Evolutionary conservation across 495 filamentous ascomycete genomes (phyloP).

Genomic region (Xylaria flabelliformis): DNA sequence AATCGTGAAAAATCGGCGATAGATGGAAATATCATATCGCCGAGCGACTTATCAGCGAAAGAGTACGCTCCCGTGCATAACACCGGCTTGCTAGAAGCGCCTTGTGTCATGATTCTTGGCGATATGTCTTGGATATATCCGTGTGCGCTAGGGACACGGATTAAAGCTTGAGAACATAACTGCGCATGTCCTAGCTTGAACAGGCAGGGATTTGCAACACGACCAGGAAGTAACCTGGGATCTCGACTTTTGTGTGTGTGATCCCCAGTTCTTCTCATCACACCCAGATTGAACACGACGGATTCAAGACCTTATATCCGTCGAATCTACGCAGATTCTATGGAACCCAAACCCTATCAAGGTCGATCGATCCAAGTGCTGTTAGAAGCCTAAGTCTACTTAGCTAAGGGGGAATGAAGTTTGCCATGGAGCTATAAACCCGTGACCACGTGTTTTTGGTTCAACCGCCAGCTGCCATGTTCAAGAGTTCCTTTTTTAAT

Average conservation of each 20-base stretch:
- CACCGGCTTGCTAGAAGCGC: neutral
- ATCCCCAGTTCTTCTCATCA: neutral
- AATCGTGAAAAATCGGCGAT: neutral
- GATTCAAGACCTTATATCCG: slow-evolving; percentile 18
- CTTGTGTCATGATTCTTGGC: neutral
- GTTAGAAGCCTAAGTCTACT: neutral
- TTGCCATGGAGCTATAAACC: neutral
- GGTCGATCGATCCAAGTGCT: neutral
- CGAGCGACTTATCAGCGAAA: neutral
- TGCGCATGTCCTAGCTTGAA: neutral
- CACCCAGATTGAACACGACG: neutral
- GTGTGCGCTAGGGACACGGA: neutral
- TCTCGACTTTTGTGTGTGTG: neutral
- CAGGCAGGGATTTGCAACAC: neutral
- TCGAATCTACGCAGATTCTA: neutral
- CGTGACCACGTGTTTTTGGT: neutral
- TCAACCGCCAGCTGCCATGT: neutral
- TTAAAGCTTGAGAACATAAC: neutral
- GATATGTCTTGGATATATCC: neutral
- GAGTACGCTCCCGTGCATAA: neutral
- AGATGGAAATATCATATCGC: neutral
- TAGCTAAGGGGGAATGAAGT: neutral
- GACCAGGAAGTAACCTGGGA: neutral
- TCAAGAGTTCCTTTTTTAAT: neutral
- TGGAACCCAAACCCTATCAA: neutral